Conservation (phyloP, 2,329 filamentous ascomycete species). For the Seiridium unicorne region DNA sequence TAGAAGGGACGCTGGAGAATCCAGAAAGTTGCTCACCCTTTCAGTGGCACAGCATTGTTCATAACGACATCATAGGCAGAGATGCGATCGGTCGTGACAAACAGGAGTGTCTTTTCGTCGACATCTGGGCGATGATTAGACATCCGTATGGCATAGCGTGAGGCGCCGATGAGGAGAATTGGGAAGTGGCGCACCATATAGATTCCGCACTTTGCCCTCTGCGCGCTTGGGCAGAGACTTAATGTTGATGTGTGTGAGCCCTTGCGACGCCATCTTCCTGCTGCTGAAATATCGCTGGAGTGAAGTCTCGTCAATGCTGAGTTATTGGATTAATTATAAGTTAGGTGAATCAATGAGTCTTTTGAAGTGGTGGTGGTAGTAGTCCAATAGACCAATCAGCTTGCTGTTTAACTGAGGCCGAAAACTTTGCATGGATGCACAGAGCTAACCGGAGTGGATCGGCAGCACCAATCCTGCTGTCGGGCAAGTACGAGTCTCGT, state of each 20-base stretch:
- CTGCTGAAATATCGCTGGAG: not conserved
- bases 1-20: too few species aligned
- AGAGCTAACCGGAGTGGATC: not conserved
- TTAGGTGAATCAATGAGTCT: not conserved
- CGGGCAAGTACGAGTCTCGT: not conserved
- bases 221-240: slow-evolving; percentile 6
- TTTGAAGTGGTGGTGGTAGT: not conserved
- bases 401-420: not conserved
- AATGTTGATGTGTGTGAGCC: not conserved
- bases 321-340: not conserved
- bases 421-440: not conserved
- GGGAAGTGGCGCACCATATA: not conserved
- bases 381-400: not conserved
- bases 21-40: slow-evolving; percentile 41
- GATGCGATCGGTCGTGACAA: slow-evolving; percentile 85
- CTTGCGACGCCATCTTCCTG: not conserved
- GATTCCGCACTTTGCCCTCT: slow-evolving; percentile 1
- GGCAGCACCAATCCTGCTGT: not conserved
- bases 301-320: not conserved
- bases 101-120: slow-evolving; percentile 69
- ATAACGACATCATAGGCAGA: slow-evolving; percentile 94
- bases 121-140: slow-evolving; percentile 39
- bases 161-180: not conserved
- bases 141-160: not conserved
- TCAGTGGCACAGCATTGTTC: slow-evolving; percentile 58